Percentiles rank a stretch among this genome's conserved stretches.
Conservation (phyloP, 2,329 filamentous ascomycete species). For the Trichoderma citrinoviride region DNA sequence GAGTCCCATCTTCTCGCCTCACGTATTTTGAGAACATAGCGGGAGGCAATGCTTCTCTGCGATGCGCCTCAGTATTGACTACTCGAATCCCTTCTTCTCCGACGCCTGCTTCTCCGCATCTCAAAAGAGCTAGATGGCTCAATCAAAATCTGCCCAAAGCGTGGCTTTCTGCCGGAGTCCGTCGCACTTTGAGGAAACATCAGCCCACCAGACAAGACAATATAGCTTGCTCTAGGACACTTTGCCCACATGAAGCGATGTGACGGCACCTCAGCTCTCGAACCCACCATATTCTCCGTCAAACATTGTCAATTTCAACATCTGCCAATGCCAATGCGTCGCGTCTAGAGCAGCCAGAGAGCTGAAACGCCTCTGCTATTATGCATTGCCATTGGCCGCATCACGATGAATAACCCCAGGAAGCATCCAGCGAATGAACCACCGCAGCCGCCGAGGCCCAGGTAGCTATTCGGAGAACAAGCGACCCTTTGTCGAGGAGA, state of each 20-base stretch:
- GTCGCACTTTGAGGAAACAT: neutral
- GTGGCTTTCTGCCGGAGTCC: neutral
- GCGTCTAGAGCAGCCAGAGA: neutral
- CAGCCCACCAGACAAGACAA: neutral
- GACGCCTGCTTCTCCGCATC: neutral
- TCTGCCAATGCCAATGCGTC: constrained; percentile 1
- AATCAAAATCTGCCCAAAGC: neutral
- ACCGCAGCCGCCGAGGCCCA: neutral
- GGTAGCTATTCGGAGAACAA: neutral
- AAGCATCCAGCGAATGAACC: neutral
- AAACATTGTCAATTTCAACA: neutral
- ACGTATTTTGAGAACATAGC: too few species aligned
- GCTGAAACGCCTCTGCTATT: neutral
- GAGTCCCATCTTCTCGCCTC: too few species aligned
- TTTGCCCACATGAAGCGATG: neutral
- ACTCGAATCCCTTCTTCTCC: neutral
- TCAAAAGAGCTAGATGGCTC: neutral
- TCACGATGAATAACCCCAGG: neutral
- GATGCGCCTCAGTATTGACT: neutral
- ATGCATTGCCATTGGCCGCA: constrained; percentile 4
- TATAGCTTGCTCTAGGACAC: neutral
- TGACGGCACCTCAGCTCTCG: neutral
- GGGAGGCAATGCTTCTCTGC: neutral
- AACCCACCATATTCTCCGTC: neutral
- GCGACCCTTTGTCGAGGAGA: neutral